phyloP scores from a whole-genome alignment of 108 stramenopile species.

The Nitzschia sp. region DNA sequence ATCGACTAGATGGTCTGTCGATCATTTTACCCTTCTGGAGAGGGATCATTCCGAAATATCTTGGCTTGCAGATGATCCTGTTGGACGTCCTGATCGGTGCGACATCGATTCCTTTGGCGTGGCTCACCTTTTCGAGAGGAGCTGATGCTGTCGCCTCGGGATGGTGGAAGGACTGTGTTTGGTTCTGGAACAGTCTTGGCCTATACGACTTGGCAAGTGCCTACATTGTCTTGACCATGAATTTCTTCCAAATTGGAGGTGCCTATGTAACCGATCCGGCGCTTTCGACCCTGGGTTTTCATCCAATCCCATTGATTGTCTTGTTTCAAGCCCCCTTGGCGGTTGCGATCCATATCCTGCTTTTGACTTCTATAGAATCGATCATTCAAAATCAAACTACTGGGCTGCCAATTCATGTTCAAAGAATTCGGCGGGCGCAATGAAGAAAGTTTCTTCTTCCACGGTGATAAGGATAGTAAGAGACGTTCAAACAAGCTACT shows the following conservation, averaged over 20 bases:
- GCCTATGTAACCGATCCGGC: conserved; percentile 11
- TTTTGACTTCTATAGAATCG: conserved; percentile 3
- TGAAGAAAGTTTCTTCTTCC: no score
- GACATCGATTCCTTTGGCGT: conserved; percentile 13
- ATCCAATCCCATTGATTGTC: conserved; percentile 23
- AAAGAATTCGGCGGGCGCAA: neutral
- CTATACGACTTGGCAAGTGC: conserved; percentile 27
- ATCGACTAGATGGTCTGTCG: conserved; percentile 31
- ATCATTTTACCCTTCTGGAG: conserved; percentile 19
- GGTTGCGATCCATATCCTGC: conserved; percentile 18
- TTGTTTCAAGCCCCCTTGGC: conserved; percentile 34
- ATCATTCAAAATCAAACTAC: neutral
- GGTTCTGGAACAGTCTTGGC: conserved; percentile 31
- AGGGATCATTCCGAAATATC: conserved; percentile 19
- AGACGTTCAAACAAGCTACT: no score
- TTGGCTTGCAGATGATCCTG: conserved; percentile 25
- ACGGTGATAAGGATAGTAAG: no score
- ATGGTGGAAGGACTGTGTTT: conserved; percentile 11
- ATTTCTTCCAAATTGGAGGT: conserved; percentile 13
- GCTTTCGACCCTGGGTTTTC: conserved; percentile 16
- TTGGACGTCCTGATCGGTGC: conserved; percentile 23
- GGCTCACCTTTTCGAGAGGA: neutral
- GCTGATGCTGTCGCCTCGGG: neutral
- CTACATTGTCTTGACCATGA: conserved; percentile 11
- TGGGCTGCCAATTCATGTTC: neutral